phyloP scores from a whole-genome alignment of 768 basidiomycete species.

The Leccinum broughii region DNA sequence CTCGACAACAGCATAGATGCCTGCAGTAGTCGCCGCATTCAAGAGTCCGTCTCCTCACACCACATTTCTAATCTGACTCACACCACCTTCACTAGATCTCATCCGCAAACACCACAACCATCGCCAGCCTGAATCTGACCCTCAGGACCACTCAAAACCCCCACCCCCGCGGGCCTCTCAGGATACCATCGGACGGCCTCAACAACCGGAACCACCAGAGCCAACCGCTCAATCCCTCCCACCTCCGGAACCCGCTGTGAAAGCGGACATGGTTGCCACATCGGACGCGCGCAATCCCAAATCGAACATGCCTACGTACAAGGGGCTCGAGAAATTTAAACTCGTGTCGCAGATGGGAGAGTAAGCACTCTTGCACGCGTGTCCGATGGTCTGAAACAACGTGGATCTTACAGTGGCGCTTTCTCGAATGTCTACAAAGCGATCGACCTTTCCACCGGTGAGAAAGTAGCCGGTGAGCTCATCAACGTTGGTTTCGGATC shows the following conservation, averaged over 20 bases:
- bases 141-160: conserved; percentile 24
- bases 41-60: conserved; percentile 59
- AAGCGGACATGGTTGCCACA: conserved; percentile 49
- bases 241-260: conserved; percentile 17
- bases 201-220: conserved; percentile 40
- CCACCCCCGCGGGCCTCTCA: conserved; percentile 22
- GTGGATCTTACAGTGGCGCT: conserved; percentile 62
- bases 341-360: conserved; percentile 91
- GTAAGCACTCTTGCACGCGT: conserved; percentile 48
- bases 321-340: conserved; percentile 78
- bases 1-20: conserved; percentile 44
- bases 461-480: conserved; percentile 76
- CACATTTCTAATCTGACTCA: conserved; percentile 18
- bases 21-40: conserved; percentile 81
- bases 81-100: conserved; percentile 51
- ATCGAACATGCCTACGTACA: conserved; percentile 80
- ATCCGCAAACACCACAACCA: conserved; percentile 76
- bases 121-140: conserved; percentile 39
- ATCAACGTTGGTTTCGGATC: not conserved
- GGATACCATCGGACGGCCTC: conserved; percentile 35
- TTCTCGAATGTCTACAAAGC: conserved; percentile 99
- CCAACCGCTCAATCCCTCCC: conserved; percentile 35
- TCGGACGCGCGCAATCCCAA: conserved; percentile 74
- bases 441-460: conserved; percentile 67
- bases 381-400: conserved; percentile 16